Evolutionary conservation across 495 filamentous ascomycete species (phyloP).

Genomic region (Aspergillus baeticus): DNA sequence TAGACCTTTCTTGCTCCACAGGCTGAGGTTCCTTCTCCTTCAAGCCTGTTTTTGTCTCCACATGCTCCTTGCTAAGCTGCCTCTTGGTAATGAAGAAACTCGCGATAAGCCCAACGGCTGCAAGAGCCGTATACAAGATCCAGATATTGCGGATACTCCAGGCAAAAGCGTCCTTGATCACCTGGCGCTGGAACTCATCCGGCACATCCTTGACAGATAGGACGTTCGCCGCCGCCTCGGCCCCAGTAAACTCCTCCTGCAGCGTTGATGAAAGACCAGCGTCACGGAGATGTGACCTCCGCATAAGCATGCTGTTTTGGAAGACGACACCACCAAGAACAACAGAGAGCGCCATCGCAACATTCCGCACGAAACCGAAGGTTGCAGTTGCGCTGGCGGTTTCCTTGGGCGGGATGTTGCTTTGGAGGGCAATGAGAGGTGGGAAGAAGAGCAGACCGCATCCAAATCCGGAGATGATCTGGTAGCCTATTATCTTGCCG

Average conservation of each 20-base stretch:
- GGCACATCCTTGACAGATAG: slow-evolving; percentile 40
- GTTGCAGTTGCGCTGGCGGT: slow-evolving; percentile 77
- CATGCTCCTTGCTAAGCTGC: slow-evolving; percentile 56
- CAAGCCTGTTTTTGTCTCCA: slow-evolving; percentile 55
- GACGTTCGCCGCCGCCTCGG: slow-evolving; percentile 53
- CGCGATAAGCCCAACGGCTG: slow-evolving; percentile 47
- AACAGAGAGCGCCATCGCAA: slow-evolving; percentile 69
- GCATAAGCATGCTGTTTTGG: slow-evolving; percentile 56
- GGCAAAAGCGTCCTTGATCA: slow-evolving; percentile 55
- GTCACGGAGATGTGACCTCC: slow-evolving; percentile 32
- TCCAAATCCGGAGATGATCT: slow-evolving; percentile 61
- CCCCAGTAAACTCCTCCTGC: slow-evolving; percentile 42
- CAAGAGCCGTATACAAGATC: slow-evolving; percentile 58
- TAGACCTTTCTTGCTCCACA: not conserved
- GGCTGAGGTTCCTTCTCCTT: slow-evolving; percentile 19
- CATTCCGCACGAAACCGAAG: slow-evolving; percentile 69
- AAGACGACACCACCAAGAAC: slow-evolving; percentile 83
- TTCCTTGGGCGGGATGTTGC: slow-evolving; percentile 64
- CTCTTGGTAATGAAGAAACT: slow-evolving; percentile 53
- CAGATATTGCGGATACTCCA: slow-evolving; percentile 62
- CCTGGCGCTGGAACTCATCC: slow-evolving; percentile 42
- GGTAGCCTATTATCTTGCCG: slow-evolving; percentile 49
- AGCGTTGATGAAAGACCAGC: slow-evolving; percentile 44
- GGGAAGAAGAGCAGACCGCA: slow-evolving; percentile 51
- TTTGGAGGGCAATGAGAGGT: slow-evolving; percentile 78